These are phyloP conservation scores for Phascolomyces articulosus DNA, from an alignment of 371 early-diverging fungal genomes.

Conservation along the genomic window DNA sequence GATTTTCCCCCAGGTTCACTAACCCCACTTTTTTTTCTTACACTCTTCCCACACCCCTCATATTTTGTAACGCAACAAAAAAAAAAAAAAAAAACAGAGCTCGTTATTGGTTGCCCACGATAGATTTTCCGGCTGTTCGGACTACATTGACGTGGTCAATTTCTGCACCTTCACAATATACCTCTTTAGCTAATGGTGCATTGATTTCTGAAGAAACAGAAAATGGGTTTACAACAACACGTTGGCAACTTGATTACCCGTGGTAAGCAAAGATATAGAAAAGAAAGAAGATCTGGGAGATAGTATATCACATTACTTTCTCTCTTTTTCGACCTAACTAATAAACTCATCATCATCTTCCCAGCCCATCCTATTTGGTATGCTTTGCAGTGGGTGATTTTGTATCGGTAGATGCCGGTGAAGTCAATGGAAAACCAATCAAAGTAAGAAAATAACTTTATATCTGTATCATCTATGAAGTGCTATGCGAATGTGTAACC, in stretches of 20 bases:
- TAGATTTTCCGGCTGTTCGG: slow-evolving; percentile 60
- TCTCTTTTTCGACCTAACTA: too few relatives aligned
- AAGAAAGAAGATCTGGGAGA: too few relatives aligned
- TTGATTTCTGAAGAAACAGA: slow-evolving; percentile 24
- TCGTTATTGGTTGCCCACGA: slow-evolving; percentile 65
- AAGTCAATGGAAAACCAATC: slow-evolving; percentile 50
- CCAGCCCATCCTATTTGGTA: slow-evolving; percentile 45
- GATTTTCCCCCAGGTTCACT: too few relatives aligned
- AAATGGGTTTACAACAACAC: slow-evolving; percentile 37
- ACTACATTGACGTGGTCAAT: slow-evolving; percentile 52
- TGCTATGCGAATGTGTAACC: too few relatives aligned
- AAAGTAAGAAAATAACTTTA: slow-evolving; percentile 21
- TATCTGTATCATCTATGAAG: too few relatives aligned
- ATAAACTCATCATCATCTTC: not conserved
- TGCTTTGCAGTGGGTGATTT: slow-evolving; percentile 64
- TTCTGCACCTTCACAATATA: slow-evolving; percentile 44
- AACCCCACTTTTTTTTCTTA: too few relatives aligned
- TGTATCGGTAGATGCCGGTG: slow-evolving; percentile 43
- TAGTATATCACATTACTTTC: too few relatives aligned
- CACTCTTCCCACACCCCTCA: too few relatives aligned
- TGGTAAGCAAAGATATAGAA: slow-evolving; percentile 26
- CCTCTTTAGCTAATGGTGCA: slow-evolving; percentile 56
- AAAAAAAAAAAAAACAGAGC: slow-evolving; percentile 34
- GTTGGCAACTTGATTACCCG: slow-evolving; percentile 46
- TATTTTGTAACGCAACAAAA: too few relatives aligned